Base-by-base conservation (phyloP, 306 rosid genomes). In the Cucurbita moschata region DNA sequence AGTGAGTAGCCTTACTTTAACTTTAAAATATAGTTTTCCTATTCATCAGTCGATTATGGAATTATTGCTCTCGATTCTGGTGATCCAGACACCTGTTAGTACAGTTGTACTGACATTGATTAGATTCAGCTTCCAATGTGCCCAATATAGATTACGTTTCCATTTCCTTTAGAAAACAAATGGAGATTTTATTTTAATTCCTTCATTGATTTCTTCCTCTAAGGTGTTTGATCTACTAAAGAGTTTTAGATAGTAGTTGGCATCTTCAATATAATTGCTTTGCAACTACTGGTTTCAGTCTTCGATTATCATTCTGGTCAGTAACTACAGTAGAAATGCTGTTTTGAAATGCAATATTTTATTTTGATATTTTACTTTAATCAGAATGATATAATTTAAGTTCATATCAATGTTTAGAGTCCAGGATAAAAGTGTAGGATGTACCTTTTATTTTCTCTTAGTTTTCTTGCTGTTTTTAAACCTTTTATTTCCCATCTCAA, bases 1-100 rank as follows among this genome's bases (percentile, higher is more conserved):
- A 79, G 98, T 90, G 82, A 77, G 91, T 83, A 57, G 63, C 74
- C 65, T 57, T 60, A 52, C 65, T 79, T 40, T 15, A n/a, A 37
- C 13, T 71, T 35, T 9, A 52, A 16, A 71, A 52, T 30, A 37
- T 35, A 71, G 1, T 30, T 71, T 35, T 74, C 64, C 19, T 21
- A 67, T 23, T 67, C 40, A 46, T 67, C 42, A 3, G n/a, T 42
- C 4, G n/a, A 42, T 43, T 10, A 4, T 21, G 16, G 38, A 10
- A 66, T 19, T 42, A 18, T 66, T 66, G 37, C 53, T 19, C 52
- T 19, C 37, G 4, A 65, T 42, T 16, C 9, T 65, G 50, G 71
- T n/a, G 71, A 42, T 65, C 71, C 52, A 37, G 46, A 61, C n/a
- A 7, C 68, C 68, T 62, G 49, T 8, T 62, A 15, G 47, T 18